phyloP scores from a whole-genome alignment of 73 alveolate species.

The Paramecium primaurelia region DNA sequence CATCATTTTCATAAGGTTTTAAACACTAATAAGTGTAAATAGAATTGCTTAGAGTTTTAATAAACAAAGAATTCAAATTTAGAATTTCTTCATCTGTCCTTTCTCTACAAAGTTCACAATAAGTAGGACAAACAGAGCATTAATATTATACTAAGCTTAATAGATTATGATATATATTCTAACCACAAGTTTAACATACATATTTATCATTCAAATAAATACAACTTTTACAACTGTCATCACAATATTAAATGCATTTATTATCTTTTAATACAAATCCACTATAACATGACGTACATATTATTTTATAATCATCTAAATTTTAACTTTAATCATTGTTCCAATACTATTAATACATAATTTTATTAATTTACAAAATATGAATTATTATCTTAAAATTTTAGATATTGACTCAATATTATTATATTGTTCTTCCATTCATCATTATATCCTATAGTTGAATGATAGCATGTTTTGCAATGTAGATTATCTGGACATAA shows the following conservation, averaged over 20 bases:
- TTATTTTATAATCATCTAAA: background rate
- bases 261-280: background rate
- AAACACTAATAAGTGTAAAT: background rate
- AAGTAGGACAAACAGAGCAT: background rate
- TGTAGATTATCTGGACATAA: background rate
- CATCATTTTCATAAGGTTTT: background rate
- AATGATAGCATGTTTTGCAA: background rate
- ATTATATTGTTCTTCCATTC: background rate
- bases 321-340: background rate
- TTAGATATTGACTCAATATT: background rate
- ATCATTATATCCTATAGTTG: background rate
- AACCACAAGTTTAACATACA: background rate
- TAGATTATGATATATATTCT: background rate
- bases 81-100: background rate
- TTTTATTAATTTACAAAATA: background rate
- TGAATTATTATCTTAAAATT: background rate
- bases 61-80: background rate
- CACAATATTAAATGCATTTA: background rate
- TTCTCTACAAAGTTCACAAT: background rate
- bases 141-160: background rate
- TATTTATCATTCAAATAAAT: background rate
- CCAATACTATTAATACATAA: background rate
- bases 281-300: background rate
- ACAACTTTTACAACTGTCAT: background rate
- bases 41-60: background rate